These are phyloP conservation scores for Neurospora intermedia DNA, from an alignment of 495 filamentous ascomycete species.

Conservation along the genomic window DNA sequence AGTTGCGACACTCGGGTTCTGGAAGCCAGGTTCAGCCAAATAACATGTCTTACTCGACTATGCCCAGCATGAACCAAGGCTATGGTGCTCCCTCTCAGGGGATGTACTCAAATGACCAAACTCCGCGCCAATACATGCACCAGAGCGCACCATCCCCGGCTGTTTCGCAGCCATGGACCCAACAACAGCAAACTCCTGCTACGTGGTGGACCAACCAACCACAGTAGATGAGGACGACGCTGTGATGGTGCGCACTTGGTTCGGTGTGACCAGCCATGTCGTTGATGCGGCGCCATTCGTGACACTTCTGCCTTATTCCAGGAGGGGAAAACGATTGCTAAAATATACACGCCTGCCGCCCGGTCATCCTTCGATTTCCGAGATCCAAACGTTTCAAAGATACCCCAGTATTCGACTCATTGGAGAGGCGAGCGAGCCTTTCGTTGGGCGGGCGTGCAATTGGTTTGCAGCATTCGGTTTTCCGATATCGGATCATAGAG, in stretches of 20 bases:
- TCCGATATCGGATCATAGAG: constrained; percentile 17
- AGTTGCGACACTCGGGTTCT: constrained; percentile 49
- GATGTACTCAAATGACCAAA: constrained; percentile 48
- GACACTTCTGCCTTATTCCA: background rate
- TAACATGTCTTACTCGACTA: constrained; percentile 45
- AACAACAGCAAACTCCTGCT: constrained; percentile 26
- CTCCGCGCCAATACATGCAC: constrained; percentile 51
- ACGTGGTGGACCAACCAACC: constrained; percentile 40
- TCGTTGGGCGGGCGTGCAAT: constrained; percentile 7
- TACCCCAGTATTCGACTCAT: constrained; percentile 11
- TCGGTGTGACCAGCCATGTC: background rate
- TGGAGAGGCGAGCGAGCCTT: constrained; percentile 17
- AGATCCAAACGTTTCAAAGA: constrained; percentile 13
- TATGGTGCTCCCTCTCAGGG: constrained; percentile 40
- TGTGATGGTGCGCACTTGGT: background rate
- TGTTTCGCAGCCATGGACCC: constrained; percentile 34
- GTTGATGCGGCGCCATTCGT: background rate
- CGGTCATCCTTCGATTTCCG: constrained; percentile 8
- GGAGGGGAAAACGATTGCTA: background rate
- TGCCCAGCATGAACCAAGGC: constrained; percentile 48
- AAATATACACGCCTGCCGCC: background rate
- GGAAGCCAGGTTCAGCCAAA: constrained; percentile 48
- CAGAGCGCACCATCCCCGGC: constrained; percentile 31
- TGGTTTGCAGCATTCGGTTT: constrained; percentile 10
- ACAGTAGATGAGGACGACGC: constrained; percentile 19